phyloP scores from a whole-genome alignment of 108 stramenopile species.

The Stephanodiscus triporus region DNA sequence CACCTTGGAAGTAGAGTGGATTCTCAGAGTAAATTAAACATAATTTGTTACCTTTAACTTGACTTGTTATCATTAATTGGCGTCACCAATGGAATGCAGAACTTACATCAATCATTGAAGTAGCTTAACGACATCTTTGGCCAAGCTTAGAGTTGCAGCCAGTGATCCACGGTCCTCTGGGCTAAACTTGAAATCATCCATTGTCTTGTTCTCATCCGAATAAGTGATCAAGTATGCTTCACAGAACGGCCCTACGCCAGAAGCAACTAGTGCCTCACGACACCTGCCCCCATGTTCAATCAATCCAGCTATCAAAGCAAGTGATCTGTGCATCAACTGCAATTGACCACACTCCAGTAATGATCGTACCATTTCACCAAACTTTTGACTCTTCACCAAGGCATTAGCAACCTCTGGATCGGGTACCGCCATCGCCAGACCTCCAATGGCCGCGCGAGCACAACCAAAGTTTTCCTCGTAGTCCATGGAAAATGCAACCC shows the following conservation, averaged over 20 bases:
- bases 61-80: too few species aligned
- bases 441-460: slow-evolving; percentile 86
- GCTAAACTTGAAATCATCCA: slow-evolving; percentile 64
- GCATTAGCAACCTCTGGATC: slow-evolving; percentile 62
- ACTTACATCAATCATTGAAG: slow-evolving; percentile 13
- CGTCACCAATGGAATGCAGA: too few species aligned
- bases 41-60: too few species aligned
- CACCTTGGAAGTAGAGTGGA: too few species aligned
- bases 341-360: slow-evolving; percentile 74
- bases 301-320: slow-evolving; percentile 69
- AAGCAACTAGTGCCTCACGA: slow-evolving; percentile 48
- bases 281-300: slow-evolving; percentile 67
- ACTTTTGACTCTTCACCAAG: slow-evolving; percentile 54
- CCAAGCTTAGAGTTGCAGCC: slow-evolving; percentile 67
- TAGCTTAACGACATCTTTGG: slow-evolving; percentile 60
- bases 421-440: slow-evolving; percentile 84
- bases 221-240: slow-evolving; percentile 70
- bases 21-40: too few species aligned
- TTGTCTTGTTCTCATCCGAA: slow-evolving; percentile 58
- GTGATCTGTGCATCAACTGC: slow-evolving; percentile 84
- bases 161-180: slow-evolving; percentile 55
- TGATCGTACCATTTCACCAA: slow-evolving; percentile 57
- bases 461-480: slow-evolving; percentile 77
- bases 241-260: slow-evolving; percentile 77
- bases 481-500: slow-evolving; percentile 87